Percentiles rank a stretch among this genome's conserved stretches.
Conservation (phyloP, 2,329 filamentous ascomycete species). For the Fusarium begoniae region DNA sequence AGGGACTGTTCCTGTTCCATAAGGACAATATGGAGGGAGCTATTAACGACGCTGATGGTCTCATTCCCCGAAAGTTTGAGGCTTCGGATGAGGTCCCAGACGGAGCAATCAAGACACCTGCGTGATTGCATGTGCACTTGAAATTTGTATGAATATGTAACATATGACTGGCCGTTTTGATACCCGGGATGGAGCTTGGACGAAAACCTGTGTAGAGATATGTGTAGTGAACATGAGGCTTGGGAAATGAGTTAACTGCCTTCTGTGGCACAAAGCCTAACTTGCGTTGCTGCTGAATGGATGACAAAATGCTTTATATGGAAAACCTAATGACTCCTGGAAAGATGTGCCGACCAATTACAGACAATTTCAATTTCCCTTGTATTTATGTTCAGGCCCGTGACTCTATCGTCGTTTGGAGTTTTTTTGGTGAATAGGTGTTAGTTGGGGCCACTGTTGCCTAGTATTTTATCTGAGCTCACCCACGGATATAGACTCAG, state of each 20-base stretch:
- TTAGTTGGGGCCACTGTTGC: conserved; percentile 23
- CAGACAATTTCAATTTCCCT: background rate
- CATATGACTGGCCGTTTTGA: conserved; percentile 26
- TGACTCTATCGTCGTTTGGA: background rate
- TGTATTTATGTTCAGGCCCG: background rate
- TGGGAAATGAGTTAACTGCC: background rate
- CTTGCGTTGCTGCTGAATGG: background rate
- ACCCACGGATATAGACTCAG: background rate
- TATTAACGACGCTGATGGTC: conserved; percentile 77
- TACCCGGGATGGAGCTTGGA: conserved; percentile 25
- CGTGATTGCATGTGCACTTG: conserved; percentile 38
- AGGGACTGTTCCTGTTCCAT: conserved; percentile 94
- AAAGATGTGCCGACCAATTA: background rate
- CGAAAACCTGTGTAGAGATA: conserved; percentile 7
- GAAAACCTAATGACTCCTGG: background rate
- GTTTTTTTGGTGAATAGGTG: conserved; percentile 1
- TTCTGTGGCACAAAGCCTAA: background rate
- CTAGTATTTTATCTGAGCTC: conserved; percentile 23
- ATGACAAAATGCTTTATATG: background rate
- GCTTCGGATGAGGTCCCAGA: conserved; percentile 51
- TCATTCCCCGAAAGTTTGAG: conserved; percentile 68
- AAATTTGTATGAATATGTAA: conserved; percentile 21
- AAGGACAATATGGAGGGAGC: conserved; percentile 91
- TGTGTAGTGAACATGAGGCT: background rate
- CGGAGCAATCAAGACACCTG: conserved; percentile 54